Conservation (phyloP, 192 early-diverging fungal species). For the Podochytrium sp. region DNA sequence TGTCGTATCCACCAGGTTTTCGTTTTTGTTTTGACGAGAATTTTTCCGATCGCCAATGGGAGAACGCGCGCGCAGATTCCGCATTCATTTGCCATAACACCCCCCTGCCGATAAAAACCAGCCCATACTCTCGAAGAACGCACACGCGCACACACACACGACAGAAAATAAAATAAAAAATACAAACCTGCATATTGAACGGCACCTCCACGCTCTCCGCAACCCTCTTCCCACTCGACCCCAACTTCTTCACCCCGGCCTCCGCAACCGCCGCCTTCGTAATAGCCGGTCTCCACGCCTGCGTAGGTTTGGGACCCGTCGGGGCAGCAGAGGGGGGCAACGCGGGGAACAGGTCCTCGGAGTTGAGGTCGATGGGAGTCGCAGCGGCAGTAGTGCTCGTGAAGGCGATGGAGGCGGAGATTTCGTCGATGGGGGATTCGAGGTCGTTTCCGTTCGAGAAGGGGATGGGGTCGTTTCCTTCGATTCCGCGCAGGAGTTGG, state of each 20-base stretch:
- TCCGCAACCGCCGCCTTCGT: neutral
- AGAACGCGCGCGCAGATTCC: too few relatives aligned
- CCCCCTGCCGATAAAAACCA: too few relatives aligned
- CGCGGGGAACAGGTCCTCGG: conserved; percentile 77
- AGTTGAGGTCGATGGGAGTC: conserved; percentile 55
- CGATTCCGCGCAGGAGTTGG: conserved; percentile 27
- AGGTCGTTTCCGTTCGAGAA: neutral
- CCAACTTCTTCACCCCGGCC: neutral
- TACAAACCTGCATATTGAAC: conserved; percentile 43
- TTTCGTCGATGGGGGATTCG: neutral
- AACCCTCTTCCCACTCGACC: conserved; percentile 26
- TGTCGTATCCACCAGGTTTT: too few relatives aligned
- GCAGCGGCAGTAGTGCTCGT: neutral
- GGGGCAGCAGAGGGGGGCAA: conserved; percentile 59
- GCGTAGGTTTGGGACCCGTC: conserved; percentile 28
- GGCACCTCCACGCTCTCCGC: conserved; percentile 56
- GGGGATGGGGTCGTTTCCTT: conserved; percentile 1
- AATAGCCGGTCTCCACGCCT: conserved; percentile 30
- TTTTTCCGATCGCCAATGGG: too few relatives aligned
- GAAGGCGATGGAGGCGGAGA: neutral
- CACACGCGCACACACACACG: too few relatives aligned
- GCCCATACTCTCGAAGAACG: too few relatives aligned
- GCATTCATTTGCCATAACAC: too few relatives aligned
- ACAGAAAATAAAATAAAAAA: neutral
- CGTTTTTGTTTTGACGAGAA: too few relatives aligned